Evolutionary conservation across 495 filamentous ascomycete species (phyloP), one percentile per base, ranked within the genome.

Genomic region (Lasiosphaeriaceae sp.): DNA sequence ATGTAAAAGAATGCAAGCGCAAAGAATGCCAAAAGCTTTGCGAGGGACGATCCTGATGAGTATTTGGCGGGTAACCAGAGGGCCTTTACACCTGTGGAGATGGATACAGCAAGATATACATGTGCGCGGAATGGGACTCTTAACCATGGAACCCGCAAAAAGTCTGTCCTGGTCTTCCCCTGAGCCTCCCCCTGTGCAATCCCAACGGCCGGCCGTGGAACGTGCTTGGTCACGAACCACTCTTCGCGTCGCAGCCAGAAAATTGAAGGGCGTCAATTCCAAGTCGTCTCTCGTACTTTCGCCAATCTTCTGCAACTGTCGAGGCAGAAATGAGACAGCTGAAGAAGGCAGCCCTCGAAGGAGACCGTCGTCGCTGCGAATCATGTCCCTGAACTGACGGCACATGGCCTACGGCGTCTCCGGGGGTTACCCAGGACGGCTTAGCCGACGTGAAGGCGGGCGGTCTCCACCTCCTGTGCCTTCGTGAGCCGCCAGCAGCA

Each of bases 371-470:
- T 47, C 45, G 45, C n/a, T 22, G 14, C 45, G 45, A 47, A 47
- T 47, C 45, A 22, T 3, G 45, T 19, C 45, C 20, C 14, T 4
- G 45, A 20, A 22, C 14, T 44, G 41, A 44, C 14, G 45, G 20
- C 20, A 22, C 45, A 47, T 47, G 45, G 45, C 19, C 45, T 17
- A 47, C 45, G n/a, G 45, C 45, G 45, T 47, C 45, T 22, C 45
- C 45, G 16, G 45, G 21, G 45, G 14, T 47, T 47, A 4, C 20
- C 19, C 20, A 47, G 45, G 45, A 14, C 45, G 45, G 45, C 45
- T 47, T 47, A 4, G 45, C 45, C 4, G 16, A 22, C 19, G 20
- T 47, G 45, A 47, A 44, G 41, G 41, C 41, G 41, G 5, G 41
- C 21, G 7, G 11, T 47, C 45, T 22, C 2, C 45, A 17, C 20